Base-by-base conservation (phyloP, 192 early-diverging fungal species). In the Paraglomus occultum region DNA sequence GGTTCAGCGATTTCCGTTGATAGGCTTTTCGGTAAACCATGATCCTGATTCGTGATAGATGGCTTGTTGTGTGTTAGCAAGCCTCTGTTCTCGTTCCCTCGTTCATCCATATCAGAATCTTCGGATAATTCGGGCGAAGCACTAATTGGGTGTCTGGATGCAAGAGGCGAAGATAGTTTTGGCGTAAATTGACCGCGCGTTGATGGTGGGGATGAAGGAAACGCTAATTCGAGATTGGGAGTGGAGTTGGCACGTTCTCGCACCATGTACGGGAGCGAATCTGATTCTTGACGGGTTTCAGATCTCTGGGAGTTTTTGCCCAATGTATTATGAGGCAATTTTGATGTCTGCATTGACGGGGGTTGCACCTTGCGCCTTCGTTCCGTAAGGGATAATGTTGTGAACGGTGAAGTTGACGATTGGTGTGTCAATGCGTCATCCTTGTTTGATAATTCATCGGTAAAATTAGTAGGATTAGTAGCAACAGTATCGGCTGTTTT, bases 131-230 rank as follows among this genome's bases (percentile, higher is more conserved):
- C 12, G 14, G 45, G 46, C 49, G 46, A 49, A 6, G 62, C 62
- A 7, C 22, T 47, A 64, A 64, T 64, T 49, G 62, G 62, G 14
- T 5, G 6, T n/a, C 62, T 17, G 8, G 31, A 48, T 12, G 62
- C 62, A 15, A 64, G 49, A 48, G 62, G 62, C 7, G 62, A 64
- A 1, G 62, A 64, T 31, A 31, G 49, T 64, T 64, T 64, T 48
- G 62, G 62, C n/a, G 44, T 64, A 23, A 64, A 64, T 39, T 9
- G 23, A 48, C 6, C 23, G 1, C n/a, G 46, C 46, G 12, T 48
- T 47, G n/a, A 15, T 47, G 17, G 23, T 39, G 22, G n/a, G 31
- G 31, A 31, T 31, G 31, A 31, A 3, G 31, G 31, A 31, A 31
- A 3, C 31, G 3, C 31, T 3, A 31, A 31, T 31, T 11, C 4